Evolutionary conservation across 208 protist genomes (phyloP).

Genomic region (Trypanosoma conorhini): DNA sequence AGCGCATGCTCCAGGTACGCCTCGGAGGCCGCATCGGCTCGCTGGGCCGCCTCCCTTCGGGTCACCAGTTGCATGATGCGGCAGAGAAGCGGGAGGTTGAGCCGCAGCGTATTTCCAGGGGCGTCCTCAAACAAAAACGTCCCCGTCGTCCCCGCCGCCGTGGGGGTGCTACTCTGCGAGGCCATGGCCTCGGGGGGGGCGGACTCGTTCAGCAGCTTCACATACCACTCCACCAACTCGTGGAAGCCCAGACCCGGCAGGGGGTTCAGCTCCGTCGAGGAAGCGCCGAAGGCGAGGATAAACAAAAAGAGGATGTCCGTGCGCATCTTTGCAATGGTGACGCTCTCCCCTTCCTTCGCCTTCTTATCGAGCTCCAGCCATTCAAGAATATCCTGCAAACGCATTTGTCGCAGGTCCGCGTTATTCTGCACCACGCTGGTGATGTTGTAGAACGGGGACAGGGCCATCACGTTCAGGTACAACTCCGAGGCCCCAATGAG

Average conservation of each 20-base stretch:
- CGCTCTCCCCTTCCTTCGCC: slow-evolving; percentile 44
- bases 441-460: slow-evolving; percentile 76
- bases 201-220: slow-evolving; percentile 13
- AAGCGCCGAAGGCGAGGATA: slow-evolving; percentile 60
- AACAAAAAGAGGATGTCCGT: slow-evolving; percentile 77
- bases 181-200: background rate
- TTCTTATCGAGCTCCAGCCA: slow-evolving; percentile 68
- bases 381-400: slow-evolving; percentile 53
- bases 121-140: slow-evolving; percentile 43
- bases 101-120: slow-evolving; percentile 31
- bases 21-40: slow-evolving; percentile 24
- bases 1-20: slow-evolving; percentile 60
- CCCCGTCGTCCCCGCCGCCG: background rate
- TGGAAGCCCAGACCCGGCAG: slow-evolving; percentile 38
- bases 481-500: slow-evolving; percentile 70
- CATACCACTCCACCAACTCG: slow-evolving; percentile 57
- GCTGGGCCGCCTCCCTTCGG: slow-evolving; percentile 6
- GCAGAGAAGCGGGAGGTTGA: slow-evolving; percentile 31
- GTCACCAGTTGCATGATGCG: slow-evolving; percentile 25
- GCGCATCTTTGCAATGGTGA: slow-evolving; percentile 45
- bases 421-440: slow-evolving; percentile 55
- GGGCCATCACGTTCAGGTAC: slow-evolving; percentile 62
- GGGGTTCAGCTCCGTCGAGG: slow-evolving; percentile 47
- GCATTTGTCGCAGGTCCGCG: slow-evolving; percentile 58
- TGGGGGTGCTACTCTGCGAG: background rate